phyloP scores from a whole-genome alignment of 108 stramenopile species.

The Cylindrotheca closterium region DNA sequence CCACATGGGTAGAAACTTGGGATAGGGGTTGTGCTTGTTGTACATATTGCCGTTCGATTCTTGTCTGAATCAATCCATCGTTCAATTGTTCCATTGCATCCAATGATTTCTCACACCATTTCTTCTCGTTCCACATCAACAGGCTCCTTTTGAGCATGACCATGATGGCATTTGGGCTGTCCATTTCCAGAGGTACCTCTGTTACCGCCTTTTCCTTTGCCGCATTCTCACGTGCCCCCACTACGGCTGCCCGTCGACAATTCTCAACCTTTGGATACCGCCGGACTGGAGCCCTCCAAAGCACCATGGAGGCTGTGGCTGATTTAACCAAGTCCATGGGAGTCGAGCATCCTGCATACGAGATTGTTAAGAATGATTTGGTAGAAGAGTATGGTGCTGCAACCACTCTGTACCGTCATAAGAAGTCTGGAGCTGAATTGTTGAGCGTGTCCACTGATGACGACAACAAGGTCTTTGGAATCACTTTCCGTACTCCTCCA shows the following conservation, averaged over 20 bases:
- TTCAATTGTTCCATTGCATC: neutral
- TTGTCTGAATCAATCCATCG: too few species aligned
- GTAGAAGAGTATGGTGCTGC: slow-evolving; percentile 83
- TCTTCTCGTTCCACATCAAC: neutral
- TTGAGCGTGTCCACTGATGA: slow-evolving; percentile 91
- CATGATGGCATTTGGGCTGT: slow-evolving; percentile 32
- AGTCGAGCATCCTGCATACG: slow-evolving; percentile 76
- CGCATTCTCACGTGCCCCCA: slow-evolving; percentile 12
- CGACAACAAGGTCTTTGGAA: slow-evolving; percentile 99
- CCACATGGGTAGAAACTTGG: too few species aligned
- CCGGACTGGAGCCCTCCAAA: neutral
- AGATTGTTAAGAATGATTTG: slow-evolving; percentile 65
- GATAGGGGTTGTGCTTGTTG: too few species aligned
- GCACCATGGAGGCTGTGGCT: slow-evolving; percentile 2
- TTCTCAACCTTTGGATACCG: neutral
- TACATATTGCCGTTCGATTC: too few species aligned
- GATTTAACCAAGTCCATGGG: slow-evolving; percentile 41
- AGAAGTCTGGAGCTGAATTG: slow-evolving; percentile 86
- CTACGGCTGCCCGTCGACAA: slow-evolving; percentile 1
- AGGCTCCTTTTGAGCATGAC: slow-evolving; percentile 28
- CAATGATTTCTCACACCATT: neutral
- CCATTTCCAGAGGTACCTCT: slow-evolving; percentile 9
- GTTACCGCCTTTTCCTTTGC: slow-evolving; percentile 40
- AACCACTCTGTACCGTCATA: slow-evolving; percentile 92
- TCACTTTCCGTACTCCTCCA: slow-evolving; percentile 97